phyloP scores from a whole-genome alignment of 768 basidiomycete genomes.

The Floccularia luteovirens region DNA sequence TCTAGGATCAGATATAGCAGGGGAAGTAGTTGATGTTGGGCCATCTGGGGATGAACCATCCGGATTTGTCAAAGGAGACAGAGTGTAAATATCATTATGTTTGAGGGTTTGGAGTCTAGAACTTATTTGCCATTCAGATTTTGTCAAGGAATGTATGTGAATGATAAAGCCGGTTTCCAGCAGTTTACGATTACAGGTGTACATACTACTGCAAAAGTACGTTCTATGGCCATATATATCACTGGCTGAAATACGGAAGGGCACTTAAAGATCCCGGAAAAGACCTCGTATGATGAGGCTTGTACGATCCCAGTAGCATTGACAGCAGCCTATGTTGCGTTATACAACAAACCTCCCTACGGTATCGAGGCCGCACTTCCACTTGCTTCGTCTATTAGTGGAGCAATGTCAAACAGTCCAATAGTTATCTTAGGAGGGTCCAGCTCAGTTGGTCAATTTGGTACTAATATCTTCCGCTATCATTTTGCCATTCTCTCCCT shows the following conservation, averaged over 20 bases:
- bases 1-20: conserved; percentile 28
- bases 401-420: conserved; percentile 34
- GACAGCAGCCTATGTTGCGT: conserved; percentile 39
- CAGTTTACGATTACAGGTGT: conserved; percentile 28
- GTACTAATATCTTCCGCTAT: conserved; percentile 6
- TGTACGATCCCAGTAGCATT: conserved; percentile 40
- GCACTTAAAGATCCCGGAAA: conserved; percentile 32
- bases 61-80: neutral
- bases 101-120: too few species aligned
- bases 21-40: conserved; percentile 28
- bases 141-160: conserved; percentile 25
- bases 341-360: conserved; percentile 29
- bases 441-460: conserved; percentile 21
- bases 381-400: conserved; percentile 21
- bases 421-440: conserved; percentile 16
- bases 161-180: conserved; percentile 29
- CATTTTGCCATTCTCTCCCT: neutral
- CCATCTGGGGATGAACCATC: neutral
- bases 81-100: conserved; percentile 1
- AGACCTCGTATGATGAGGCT: conserved; percentile 39
- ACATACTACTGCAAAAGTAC: conserved; percentile 26
- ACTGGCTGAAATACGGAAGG: too few species aligned
- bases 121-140: too few species aligned
- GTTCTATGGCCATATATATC: neutral
- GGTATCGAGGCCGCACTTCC: conserved; percentile 34